Evolutionary conservation across 352 stramenopile species (phyloP).

Genomic region (Halophytophthora batemanensis): DNA sequence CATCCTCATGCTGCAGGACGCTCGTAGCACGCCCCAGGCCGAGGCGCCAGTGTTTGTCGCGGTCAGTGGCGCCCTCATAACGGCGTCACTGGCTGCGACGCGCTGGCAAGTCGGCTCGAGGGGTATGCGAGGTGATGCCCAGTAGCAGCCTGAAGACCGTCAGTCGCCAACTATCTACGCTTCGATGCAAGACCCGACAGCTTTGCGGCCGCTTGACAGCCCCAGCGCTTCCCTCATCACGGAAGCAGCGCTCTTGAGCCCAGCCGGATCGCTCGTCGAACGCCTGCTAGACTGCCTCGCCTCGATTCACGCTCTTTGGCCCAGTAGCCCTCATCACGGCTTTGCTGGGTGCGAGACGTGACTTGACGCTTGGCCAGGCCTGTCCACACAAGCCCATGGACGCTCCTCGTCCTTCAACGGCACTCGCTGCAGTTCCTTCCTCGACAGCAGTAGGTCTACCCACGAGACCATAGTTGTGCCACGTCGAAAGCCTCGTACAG

Average conservation of each 20-base stretch:
- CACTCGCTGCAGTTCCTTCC: no score
- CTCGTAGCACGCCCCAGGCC: no score
- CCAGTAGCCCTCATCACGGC: constrained; percentile 26
- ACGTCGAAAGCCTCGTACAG: no score
- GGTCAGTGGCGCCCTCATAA: constrained; percentile 34
- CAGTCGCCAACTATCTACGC: no score
- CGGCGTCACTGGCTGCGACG: constrained; percentile 23
- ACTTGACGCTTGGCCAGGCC: background rate
- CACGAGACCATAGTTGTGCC: no score
- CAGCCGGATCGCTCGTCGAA: no score
- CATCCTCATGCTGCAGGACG: no score
- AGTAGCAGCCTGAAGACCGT: no score
- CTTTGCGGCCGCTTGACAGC: background rate
- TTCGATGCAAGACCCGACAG: no score
- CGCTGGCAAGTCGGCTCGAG: background rate
- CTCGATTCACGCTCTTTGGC: background rate
- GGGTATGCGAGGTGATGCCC: background rate
- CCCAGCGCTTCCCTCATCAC: constrained; percentile 24
- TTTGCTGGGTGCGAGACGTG: background rate
- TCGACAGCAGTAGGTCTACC: no score
- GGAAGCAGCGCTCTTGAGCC: constrained; percentile 2
- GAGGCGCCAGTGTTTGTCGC: no score
- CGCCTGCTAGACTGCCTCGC: background rate
- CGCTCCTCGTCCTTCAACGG: background rate
- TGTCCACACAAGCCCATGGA: background rate